phyloP scores from a whole-genome alignment of 208 protist species.

The Crithidia mellificae region DNA sequence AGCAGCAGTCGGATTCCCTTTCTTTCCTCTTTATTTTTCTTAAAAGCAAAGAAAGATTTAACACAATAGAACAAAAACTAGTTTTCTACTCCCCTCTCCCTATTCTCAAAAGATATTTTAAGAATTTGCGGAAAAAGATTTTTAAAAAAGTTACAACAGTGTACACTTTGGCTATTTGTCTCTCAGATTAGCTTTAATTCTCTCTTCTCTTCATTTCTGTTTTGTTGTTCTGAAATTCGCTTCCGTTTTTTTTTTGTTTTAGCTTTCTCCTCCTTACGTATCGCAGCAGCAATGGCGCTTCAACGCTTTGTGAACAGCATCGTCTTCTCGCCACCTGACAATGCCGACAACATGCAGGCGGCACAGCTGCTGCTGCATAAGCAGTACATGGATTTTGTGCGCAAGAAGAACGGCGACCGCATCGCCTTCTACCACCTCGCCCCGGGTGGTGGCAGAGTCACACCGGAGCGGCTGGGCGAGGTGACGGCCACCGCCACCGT shows the following conservation, averaged over 20 bases:
- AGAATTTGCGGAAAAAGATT: too few relatives aligned
- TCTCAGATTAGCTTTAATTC: too few relatives aligned
- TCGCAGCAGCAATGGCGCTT: conserved; percentile 12
- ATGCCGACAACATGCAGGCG: conserved; percentile 31
- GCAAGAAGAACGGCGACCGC: conserved; percentile 27
- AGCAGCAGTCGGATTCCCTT: too few relatives aligned
- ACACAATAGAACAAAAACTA: too few relatives aligned
- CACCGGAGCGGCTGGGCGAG: not conserved
- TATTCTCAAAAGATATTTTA: too few relatives aligned
- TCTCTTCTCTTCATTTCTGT: conserved; percentile 15
- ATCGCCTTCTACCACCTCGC: conserved; percentile 38
- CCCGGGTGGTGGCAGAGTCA: not conserved
- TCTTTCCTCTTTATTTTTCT: too few relatives aligned
- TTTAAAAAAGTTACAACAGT: too few relatives aligned
- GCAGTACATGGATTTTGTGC: conserved; percentile 39
- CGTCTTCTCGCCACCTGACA: conserved; percentile 61
- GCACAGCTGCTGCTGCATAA: conserved; percentile 39
- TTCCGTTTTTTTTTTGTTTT: not conserved
- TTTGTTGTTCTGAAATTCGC: not conserved
- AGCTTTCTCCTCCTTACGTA: too few relatives aligned
- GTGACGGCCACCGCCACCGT: conserved; percentile 27
- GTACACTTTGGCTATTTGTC: too few relatives aligned
- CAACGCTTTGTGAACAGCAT: conserved; percentile 44
- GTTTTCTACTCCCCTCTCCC: too few relatives aligned
- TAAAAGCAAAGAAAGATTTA: too few relatives aligned